Evolutionary conservation across 768 basidiomycete species (phyloP), one percentile per base, ranked within the genome.

Genomic region (Trametes punicea): DNA sequence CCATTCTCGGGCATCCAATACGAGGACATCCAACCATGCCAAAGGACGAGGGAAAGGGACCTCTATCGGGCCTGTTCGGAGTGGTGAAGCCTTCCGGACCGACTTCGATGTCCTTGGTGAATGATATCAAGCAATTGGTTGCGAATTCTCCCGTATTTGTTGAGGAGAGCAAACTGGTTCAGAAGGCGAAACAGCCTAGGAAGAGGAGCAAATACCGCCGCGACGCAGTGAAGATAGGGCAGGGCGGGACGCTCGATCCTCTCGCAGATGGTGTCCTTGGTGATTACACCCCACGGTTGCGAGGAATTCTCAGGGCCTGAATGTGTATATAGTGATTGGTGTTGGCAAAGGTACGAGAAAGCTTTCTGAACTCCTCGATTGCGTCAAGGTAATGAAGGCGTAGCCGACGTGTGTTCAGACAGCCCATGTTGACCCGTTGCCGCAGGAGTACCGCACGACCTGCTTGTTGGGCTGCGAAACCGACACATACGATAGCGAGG

Each of bases 171-270:
- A 80, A 81, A 52, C 75, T 81, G 29, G 71, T 75, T 50, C 76
- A 75, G 23, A 79, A 78, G 45, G 38, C 53, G 58, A 69, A 72
- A 41, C 70, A 71, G 48, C 16, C 34, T 8, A 44, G 44, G 1
- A 67, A 55, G 52, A 75, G 75, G 46, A 70, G 71, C 56, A 76
- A 67, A 40, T 64, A 65, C 47, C 67, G 65, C 48, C 67, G 67
- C 15, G 78, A 81, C 20, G 65, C 71, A 2, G 75, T 94, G 50
- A 95, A 96, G 72, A 82, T 95, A 46, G 94, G 93, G 1, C 91
- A 94, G 70, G 93, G 93, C 26, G 94, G 97, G 4, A 99, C 97
- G 3, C 75, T 99, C 46, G 97, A 99, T 74, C 97, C 97, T 15
- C 78, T 98, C 31, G 97, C 97, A 5, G 93, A 97, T 70, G 96